These are phyloP conservation scores for Phytophthora rubi DNA, from an alignment of 352 stramenopile species.

Conservation along the genomic window DNA sequence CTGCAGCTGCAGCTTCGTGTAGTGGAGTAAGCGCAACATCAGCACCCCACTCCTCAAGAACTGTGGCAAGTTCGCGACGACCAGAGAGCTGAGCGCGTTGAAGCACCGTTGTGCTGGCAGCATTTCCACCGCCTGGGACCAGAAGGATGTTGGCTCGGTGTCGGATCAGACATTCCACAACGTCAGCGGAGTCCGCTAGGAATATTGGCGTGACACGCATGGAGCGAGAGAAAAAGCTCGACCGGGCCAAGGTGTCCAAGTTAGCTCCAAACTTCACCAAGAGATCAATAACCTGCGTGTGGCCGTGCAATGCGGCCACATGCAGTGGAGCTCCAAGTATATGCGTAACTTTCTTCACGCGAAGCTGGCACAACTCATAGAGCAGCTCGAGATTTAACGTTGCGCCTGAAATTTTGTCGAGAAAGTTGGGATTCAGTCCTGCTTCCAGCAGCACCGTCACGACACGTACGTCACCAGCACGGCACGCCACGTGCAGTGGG, in stretches of 20 bases:
- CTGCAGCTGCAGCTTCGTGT: constrained; percentile 66
- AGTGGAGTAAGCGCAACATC: constrained; percentile 83
- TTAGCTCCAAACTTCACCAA: constrained; percentile 66
- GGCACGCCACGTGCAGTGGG: constrained; percentile 75
- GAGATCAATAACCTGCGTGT: constrained; percentile 65
- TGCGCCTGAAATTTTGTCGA: constrained; percentile 80
- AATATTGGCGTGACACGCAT: constrained; percentile 81
- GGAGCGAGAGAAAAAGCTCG: constrained; percentile 69
- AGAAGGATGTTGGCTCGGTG: constrained; percentile 77
- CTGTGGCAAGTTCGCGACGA: constrained; percentile 55
- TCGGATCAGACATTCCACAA: constrained; percentile 65
- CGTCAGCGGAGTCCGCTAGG: constrained; percentile 71
- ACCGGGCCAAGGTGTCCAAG: constrained; percentile 62
- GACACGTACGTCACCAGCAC: constrained; percentile 62
- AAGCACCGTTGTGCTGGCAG: constrained; percentile 75
- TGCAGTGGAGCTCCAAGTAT: constrained; percentile 74
- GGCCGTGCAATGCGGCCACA: constrained; percentile 68
- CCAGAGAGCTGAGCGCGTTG: constrained; percentile 71
- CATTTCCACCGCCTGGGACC: constrained; percentile 64
- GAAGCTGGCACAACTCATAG: constrained; percentile 73
- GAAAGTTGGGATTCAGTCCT: constrained; percentile 73
- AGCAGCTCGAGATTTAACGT: constrained; percentile 64
- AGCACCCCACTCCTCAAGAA: constrained; percentile 75
- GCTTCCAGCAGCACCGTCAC: constrained; percentile 62
- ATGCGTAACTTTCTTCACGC: constrained; percentile 70